phyloP scores from a whole-genome alignment of 768 basidiomycete genomes.

The Flagelloscypha sp. region DNA sequence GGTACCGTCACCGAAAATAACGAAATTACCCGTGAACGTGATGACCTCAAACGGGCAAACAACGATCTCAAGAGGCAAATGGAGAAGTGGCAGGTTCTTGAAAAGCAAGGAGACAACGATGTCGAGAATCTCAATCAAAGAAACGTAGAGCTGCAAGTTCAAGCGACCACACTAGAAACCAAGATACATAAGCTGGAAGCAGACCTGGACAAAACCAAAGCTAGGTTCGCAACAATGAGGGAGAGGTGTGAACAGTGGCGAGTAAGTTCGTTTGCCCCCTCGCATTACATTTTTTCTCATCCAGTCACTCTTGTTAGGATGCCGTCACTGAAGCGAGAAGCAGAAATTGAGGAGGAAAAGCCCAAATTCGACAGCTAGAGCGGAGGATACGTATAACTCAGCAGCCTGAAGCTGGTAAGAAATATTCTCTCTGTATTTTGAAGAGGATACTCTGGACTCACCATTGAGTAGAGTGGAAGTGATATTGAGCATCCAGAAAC shows the following conservation, averaged over 20 bases:
- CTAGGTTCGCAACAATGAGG: conserved; percentile 34
- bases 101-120: conserved; percentile 54
- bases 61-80: conserved; percentile 54
- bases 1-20: conserved; percentile 41
- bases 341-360: too few relatives aligned
- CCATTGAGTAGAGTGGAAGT: too few relatives aligned
- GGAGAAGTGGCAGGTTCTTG: conserved; percentile 60
- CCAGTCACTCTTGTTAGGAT: too few relatives aligned
- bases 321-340: too few relatives aligned
- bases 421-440: too few relatives aligned
- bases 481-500: too few relatives aligned
- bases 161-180: conserved; percentile 39
- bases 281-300: too few relatives aligned
- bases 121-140: conserved; percentile 46
- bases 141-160: conserved; percentile 47
- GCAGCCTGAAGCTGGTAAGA: too few relatives aligned
- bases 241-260: conserved; percentile 33
- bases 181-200: conserved; percentile 27
- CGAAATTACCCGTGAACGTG: conserved; percentile 48
- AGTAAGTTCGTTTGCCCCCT: conserved; percentile 32
- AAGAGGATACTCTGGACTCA: too few relatives aligned
- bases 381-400: too few relatives aligned
- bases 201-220: conserved; percentile 35
- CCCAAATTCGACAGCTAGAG: too few relatives aligned
- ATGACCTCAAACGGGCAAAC: conserved; percentile 50